Evolutionary conservation across 306 rosid species (phyloP), one percentile per base, ranked within the genome.

Genomic region (Luffa acutangula): DNA sequence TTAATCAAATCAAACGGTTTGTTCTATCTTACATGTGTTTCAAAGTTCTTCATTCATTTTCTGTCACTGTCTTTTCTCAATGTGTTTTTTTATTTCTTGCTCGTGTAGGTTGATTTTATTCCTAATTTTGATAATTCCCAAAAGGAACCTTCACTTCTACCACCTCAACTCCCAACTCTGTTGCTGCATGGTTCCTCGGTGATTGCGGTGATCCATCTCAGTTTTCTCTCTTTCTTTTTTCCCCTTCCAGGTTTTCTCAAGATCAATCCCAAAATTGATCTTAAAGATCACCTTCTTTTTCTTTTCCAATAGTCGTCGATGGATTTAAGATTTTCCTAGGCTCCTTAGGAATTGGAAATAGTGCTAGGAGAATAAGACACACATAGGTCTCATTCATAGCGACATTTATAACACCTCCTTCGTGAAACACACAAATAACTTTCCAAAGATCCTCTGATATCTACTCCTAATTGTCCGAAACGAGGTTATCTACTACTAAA

Each of bases 171-270:
- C 76, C 99, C 99, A 59, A 91, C 87, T 81, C 81, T 95, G 80
- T 83, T 95, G 87, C 85, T 95, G 86, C 91, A 95, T 83, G 99
- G 99, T 82, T 87, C 99, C 83, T 95, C 99, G 63, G 99, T 97
- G 82, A 95, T 95, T 85, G 99, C 99, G 93, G 99, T 93, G 87
- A 56, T 84, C 71, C 58, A 25, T 84, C 81, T 51, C 9, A 84
- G 42, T 34, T 51, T 70, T 72, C 39, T 9, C 37, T 9, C 37
- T 69, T 36, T 56, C 3, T 81, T 83, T 64, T 80, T 13, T 18
- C 46, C 64, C 21, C 10, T 13, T 64, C 2, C 9, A 15, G 6
- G 31, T 25, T 25, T 25, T 25, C 31, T 25, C 31, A 25, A 25
- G 0, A 25, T 25, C 31, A 25, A 25, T 25, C 31, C 1, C 31